Percentiles rank a stretch among this genome's conserved stretches.
phyloP scores from a whole-genome alignment of 1,284 basidiomycete genomes.

The Rhodotorula sp. region DNA sequence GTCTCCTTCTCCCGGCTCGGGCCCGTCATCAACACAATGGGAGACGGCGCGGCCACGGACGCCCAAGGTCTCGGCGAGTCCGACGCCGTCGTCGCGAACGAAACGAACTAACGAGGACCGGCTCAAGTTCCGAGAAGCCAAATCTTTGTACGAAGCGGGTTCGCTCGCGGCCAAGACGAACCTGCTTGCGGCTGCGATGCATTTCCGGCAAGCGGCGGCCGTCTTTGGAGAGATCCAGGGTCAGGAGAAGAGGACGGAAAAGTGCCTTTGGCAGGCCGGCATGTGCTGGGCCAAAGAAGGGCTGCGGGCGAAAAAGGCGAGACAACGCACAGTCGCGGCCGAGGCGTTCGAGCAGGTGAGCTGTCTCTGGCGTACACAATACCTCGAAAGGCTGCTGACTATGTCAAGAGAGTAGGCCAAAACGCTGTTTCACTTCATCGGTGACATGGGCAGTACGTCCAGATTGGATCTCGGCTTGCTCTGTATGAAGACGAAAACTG shows the following conservation, averaged over 20 bases:
- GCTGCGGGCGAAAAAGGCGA: conserved; percentile 1
- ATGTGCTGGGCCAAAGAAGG: conserved; percentile 14
- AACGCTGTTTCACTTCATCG: conserved; percentile 11
- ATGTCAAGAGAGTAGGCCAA: neutral
- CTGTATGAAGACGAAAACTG: neutral
- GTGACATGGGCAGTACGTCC: conserved; percentile 15
- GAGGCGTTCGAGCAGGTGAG: conserved; percentile 21
- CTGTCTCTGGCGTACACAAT: neutral
- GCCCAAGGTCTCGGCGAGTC: neutral
- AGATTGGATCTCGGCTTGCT: neutral
- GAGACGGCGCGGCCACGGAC: too few species aligned
- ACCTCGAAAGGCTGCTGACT: too few species aligned
- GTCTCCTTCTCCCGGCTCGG: too few species aligned
- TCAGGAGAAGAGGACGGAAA: conserved; percentile 5
- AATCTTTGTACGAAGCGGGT: conserved; percentile 15
- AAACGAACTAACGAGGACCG: neutral
- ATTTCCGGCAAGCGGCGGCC: conserved; percentile 19
- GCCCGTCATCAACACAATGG: too few species aligned
- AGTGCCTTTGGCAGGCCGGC: conserved; percentile 21
- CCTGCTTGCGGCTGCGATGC: conserved; percentile 11
- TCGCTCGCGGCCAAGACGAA: neutral
- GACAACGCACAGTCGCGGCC: conserved; percentile 4
- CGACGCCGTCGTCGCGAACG: neutral
- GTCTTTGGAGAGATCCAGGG: conserved; percentile 6
- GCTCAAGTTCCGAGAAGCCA: conserved; percentile 17